Percentiles rank a stretch among this genome's conserved stretches.
phyloP scores from a whole-genome alignment of 257 asterid species.

The Parsonsia alboflavescens region DNA sequence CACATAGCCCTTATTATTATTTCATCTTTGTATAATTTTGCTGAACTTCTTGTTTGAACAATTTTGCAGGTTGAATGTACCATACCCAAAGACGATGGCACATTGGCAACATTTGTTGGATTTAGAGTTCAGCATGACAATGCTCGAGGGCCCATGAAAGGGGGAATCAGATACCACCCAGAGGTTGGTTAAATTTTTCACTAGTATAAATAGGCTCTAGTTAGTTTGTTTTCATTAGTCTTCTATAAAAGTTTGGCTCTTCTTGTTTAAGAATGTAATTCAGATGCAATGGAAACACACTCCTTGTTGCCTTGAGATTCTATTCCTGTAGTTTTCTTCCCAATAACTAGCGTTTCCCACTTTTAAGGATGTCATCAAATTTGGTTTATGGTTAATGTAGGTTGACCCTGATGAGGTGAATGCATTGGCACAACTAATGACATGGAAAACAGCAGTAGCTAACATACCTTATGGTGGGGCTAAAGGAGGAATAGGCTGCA shows the following conservation, averaged over 20 bases:
- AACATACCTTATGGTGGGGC: slow-evolving; percentile 97
- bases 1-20: not conserved
- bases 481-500: slow-evolving; percentile 93
- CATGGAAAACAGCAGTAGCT: slow-evolving; percentile 98
- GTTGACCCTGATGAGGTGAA: slow-evolving; percentile 96
- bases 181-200: slow-evolving; percentile 42
- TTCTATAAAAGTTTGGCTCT: not conserved
- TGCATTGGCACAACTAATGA: slow-evolving; percentile 90
- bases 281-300: not conserved
- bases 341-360: not conserved
- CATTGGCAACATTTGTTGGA: slow-evolving; percentile 77
- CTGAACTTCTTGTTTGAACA: not conserved
- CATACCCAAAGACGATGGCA: slow-evolving; percentile 90
- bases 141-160: slow-evolving; percentile 97
- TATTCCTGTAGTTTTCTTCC: not conserved
- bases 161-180: slow-evolving; percentile 94
- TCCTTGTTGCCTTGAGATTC: not conserved
- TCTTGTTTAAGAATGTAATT: not conserved
- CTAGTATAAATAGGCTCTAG: not conserved
- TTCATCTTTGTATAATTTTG: not conserved
- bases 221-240: not conserved
- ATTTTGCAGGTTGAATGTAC: slow-evolving; percentile 82
- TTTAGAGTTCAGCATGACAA: slow-evolving; percentile 92
- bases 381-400: slow-evolving; percentile 27
- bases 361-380: not conserved